phyloP scores from a whole-genome alignment of 768 basidiomycete species.

The Saitozyma podzolica region DNA sequence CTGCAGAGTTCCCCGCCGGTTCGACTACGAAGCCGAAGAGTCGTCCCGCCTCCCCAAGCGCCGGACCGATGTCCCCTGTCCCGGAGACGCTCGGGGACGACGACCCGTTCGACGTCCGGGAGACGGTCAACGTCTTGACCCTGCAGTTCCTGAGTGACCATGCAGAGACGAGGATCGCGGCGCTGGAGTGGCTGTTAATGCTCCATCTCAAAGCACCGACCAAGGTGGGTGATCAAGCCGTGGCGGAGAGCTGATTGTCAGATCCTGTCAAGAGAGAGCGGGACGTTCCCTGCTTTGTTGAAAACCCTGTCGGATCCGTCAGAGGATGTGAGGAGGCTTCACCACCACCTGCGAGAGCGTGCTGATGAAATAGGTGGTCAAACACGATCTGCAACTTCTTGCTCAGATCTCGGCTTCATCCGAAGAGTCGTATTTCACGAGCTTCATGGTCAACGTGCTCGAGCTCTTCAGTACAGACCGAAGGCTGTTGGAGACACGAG shows the following conservation, averaged over 20 bases:
- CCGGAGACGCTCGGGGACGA: constrained; percentile 55
- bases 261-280: constrained; percentile 95
- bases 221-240: constrained; percentile 61
- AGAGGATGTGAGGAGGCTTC: constrained; percentile 67
- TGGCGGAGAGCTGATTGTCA: constrained; percentile 44
- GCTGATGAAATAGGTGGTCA: constrained; percentile 69
- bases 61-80: constrained; percentile 18
- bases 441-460: constrained; percentile 91
- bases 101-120: constrained; percentile 86
- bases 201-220: constrained; percentile 95
- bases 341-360: background rate
- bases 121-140: constrained; percentile 87
- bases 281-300: constrained; percentile 89
- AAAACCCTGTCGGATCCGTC: constrained; percentile 96
- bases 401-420: constrained; percentile 96
- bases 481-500: constrained; percentile 80
- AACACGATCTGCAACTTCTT: constrained; percentile 89
- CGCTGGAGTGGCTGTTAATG: constrained; percentile 97
- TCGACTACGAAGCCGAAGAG: constrained; percentile 47
- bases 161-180: constrained; percentile 92
- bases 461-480: constrained; percentile 94
- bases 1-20: constrained; percentile 40
- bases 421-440: constrained; percentile 91
- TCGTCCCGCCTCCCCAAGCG: constrained; percentile 62
- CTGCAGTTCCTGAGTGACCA: constrained; percentile 94